Evolutionary conservation across 768 basidiomycete species (phyloP).

Genomic region (Tubosaeta sp.): DNA sequence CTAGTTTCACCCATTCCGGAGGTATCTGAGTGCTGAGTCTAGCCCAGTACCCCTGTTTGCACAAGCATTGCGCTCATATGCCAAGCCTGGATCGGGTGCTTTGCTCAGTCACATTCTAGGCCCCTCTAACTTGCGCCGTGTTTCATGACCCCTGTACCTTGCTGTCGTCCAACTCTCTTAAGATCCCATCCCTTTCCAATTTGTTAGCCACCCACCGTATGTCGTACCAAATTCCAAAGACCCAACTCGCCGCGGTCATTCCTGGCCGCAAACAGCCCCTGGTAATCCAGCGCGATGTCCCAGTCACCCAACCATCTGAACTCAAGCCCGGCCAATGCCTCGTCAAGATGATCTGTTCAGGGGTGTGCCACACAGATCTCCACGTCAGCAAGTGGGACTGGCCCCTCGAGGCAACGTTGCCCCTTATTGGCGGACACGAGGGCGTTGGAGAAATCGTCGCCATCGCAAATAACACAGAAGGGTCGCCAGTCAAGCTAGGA

Average conservation of each 20-base stretch:
- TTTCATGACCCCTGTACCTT: too few relatives aligned
- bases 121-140: too few relatives aligned
- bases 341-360: slow-evolving; percentile 69
- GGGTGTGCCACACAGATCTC: slow-evolving; percentile 85
- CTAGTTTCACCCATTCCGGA: too few relatives aligned
- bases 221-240: slow-evolving; percentile 34
- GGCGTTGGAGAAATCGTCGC: slow-evolving; percentile 81
- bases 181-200: too few relatives aligned
- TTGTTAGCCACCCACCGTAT: too few relatives aligned
- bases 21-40: too few relatives aligned
- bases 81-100: too few relatives aligned
- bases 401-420: slow-evolving; percentile 63
- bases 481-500: slow-evolving; percentile 65
- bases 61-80: too few relatives aligned
- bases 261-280: slow-evolving; percentile 27
- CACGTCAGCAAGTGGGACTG: slow-evolving; percentile 77
- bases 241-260: slow-evolving; percentile 41
- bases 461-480: slow-evolving; percentile 59
- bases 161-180: too few relatives aligned
- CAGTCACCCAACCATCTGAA: slow-evolving; percentile 51
- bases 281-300: slow-evolving; percentile 40
- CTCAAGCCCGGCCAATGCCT: slow-evolving; percentile 71
- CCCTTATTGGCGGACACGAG: slow-evolving; percentile 80
- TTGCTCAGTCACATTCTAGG: too few relatives aligned
- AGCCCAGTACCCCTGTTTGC: too few relatives aligned